phyloP scores from a whole-genome alignment of 768 basidiomycete genomes.

The Hortiboletus campestris region DNA sequence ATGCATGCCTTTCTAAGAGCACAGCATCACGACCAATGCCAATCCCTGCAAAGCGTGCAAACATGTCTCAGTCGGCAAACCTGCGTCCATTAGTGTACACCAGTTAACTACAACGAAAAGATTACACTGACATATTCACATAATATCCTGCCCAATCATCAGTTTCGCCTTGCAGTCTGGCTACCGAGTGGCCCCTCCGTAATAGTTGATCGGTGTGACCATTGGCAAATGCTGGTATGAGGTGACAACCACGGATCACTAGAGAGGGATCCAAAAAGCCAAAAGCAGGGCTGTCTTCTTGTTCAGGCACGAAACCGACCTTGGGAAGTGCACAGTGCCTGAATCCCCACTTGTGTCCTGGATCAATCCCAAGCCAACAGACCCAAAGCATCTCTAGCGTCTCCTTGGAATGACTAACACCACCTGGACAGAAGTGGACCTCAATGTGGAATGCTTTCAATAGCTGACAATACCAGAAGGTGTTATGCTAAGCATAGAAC shows the following conservation, averaged over 20 bases:
- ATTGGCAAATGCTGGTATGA: neutral
- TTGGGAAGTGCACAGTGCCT: neutral
- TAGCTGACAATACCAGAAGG: slow-evolving; percentile 1
- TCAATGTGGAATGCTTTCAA: neutral
- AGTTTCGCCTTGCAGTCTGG: neutral
- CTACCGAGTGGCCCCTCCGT: neutral
- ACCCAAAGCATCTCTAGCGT: neutral
- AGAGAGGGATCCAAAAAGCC: neutral
- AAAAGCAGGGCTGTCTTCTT: neutral
- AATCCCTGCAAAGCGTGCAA: neutral
- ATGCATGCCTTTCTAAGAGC: neutral
- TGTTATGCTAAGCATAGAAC: too few relatives aligned
- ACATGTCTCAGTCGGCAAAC: slow-evolving; percentile 11
- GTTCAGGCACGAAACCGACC: neutral
- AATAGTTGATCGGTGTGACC: neutral
- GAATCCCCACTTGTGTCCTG: neutral
- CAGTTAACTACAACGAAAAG: neutral
- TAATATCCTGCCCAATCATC: neutral
- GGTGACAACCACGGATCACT: neutral
- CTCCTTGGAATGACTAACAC: neutral
- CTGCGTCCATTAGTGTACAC: neutral
- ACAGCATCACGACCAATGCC: neutral
- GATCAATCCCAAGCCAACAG: neutral
- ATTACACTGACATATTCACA: neutral
- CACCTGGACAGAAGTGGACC: neutral